These are phyloP conservation scores for Brettanomyces sp. DNA, from an alignment of 805 yeast genomes.

Conservation along the genomic window DNA sequence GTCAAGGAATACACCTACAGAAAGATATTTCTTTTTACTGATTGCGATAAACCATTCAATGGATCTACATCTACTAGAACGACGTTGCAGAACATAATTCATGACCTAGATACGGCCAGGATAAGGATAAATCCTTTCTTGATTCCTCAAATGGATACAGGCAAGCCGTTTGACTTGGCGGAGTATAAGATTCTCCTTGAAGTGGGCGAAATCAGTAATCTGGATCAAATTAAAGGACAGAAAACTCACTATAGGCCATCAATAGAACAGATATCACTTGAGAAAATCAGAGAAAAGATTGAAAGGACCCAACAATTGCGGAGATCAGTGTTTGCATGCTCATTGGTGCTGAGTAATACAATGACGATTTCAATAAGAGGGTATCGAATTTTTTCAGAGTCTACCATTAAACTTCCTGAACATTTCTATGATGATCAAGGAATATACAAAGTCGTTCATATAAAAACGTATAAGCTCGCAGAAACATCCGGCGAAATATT, in stretches of 20 bases:
- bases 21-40: conserved; percentile 65
- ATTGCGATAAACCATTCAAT: conserved; percentile 58
- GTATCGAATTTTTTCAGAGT: conserved; percentile 50
- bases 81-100: conserved; percentile 45
- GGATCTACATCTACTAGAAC: conserved; percentile 31
- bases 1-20: conserved; percentile 41
- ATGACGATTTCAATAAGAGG: conserved; percentile 65
- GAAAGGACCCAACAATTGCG: conserved; percentile 48
- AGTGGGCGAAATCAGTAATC: conserved; percentile 6
- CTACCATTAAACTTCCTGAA: conserved; percentile 38
- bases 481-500: conserved; percentile 34
- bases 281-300: conserved; percentile 38
- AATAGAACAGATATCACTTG: conserved; percentile 32
- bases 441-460: conserved; percentile 40
- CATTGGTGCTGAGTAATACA: conserved; percentile 43
- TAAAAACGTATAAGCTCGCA: conserved; percentile 31
- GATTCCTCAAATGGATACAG: conserved; percentile 24
- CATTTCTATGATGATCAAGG: conserved; percentile 48
- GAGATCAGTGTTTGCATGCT: conserved; percentile 53
- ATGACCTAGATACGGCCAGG: conserved; percentile 46
- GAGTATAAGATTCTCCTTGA: conserved; percentile 29
- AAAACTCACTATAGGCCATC: conserved; percentile 20
- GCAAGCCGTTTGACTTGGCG: conserved; percentile 30
- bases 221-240: conserved; percentile 4
- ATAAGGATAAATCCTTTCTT: conserved; percentile 58